These are phyloP conservation scores for Podila epigama DNA, from an alignment of 192 early-diverging fungal species.

Conservation along the genomic window DNA sequence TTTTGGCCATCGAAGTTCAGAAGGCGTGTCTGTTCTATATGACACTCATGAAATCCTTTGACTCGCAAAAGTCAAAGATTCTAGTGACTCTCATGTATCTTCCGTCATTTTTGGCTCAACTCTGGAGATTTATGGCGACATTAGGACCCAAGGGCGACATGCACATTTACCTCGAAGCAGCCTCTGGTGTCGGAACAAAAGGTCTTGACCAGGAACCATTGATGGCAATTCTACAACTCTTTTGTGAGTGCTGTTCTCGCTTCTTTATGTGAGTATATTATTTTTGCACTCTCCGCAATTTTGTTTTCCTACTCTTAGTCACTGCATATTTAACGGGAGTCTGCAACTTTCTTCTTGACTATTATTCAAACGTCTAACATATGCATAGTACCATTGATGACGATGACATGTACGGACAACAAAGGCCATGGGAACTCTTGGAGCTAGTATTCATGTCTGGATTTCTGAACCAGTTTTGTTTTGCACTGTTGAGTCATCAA, in stretches of 20 bases:
- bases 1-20: constrained; percentile 57
- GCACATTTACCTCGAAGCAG: constrained; percentile 62
- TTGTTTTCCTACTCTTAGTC: too few relatives aligned
- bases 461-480: constrained; percentile 75
- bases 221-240: constrained; percentile 64
- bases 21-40: constrained; percentile 51
- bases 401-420: constrained; percentile 68
- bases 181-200: constrained; percentile 46
- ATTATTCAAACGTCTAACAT: not conserved
- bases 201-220: constrained; percentile 62
- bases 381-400: constrained; percentile 63
- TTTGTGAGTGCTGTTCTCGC: constrained; percentile 65
- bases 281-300: too few relatives aligned
- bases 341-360: too few relatives aligned
- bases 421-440: constrained; percentile 59
- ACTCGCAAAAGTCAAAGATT: constrained; percentile 54
- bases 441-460: constrained; percentile 57
- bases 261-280: constrained; percentile 63
- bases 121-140: constrained; percentile 65
- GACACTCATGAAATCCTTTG: constrained; percentile 46
- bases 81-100: constrained; percentile 60
- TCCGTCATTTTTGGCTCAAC: constrained; percentile 55
- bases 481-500: constrained; percentile 56
- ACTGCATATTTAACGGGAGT: too few relatives aligned
- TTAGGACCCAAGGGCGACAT: constrained; percentile 65